Evolutionary conservation across 768 basidiomycete species (phyloP).

Genomic region (Trametes villosa): DNA sequence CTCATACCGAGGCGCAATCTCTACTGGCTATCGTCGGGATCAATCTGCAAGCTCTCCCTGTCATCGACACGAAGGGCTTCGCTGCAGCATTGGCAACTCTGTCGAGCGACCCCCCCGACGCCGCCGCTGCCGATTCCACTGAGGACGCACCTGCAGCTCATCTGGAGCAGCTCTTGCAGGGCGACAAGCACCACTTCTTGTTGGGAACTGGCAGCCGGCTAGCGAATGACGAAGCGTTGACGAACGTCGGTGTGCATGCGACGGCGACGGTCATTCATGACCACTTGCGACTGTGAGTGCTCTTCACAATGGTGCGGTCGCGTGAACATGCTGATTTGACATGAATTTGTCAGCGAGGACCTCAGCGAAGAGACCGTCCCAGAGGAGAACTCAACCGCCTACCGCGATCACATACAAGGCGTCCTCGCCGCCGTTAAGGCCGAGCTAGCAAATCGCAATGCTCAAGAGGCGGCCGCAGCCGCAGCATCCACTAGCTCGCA

Average conservation of each 20-base stretch:
- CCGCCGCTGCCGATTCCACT: not conserved
- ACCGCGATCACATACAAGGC: not conserved
- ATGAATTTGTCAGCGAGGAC: not conserved
- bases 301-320: no score
- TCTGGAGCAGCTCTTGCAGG: not conserved
- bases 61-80: not conserved
- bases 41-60: not conserved
- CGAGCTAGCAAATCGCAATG: not conserved
- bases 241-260: not conserved
- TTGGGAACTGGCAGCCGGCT: not conserved
- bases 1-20: not conserved
- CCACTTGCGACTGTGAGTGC: not conserved
- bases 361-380: not conserved
- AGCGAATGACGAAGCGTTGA: not conserved
- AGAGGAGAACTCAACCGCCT: not conserved
- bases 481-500: no score
- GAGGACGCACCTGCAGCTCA: not conserved
- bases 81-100: not conserved
- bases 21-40: slow-evolving; percentile 4
- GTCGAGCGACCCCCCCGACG: not conserved
- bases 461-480: not conserved
- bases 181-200: not conserved
- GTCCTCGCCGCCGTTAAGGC: not conserved
- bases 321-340: no score
- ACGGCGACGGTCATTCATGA: not conserved